phyloP scores from a whole-genome alignment of 2,329 filamentous ascomycete genomes.

The Coleophoma cylindrospora region DNA sequence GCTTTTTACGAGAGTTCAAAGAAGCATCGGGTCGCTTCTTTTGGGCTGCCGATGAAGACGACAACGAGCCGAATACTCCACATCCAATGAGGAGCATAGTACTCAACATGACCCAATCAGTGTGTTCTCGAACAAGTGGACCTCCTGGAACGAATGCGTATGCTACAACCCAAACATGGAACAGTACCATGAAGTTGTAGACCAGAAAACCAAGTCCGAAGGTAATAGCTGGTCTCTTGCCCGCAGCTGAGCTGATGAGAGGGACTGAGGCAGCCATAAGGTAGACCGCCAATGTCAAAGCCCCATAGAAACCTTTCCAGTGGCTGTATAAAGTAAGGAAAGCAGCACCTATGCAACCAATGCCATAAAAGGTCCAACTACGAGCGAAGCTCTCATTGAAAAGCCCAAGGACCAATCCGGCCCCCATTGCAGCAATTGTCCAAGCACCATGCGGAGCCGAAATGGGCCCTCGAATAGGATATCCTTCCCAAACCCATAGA shows the following conservation, averaged over 20 bases:
- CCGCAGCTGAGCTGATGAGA: conserved; percentile 70
- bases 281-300: conserved; percentile 69
- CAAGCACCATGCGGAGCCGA: conserved; percentile 85
- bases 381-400: conserved; percentile 65
- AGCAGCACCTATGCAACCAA: conserved; percentile 75
- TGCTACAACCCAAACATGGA: conserved; percentile 97
- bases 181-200: conserved; percentile 93
- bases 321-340: conserved; percentile 71
- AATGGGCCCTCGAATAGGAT: conserved; percentile 81
- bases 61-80: conserved; percentile 71
- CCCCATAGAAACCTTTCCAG: conserved; percentile 90
- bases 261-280: conserved; percentile 74
- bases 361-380: conserved; percentile 74
- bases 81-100: conserved; percentile 82
- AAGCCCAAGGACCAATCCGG: conserved; percentile 72
- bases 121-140: conserved; percentile 85
- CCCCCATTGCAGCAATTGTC: conserved; percentile 82
- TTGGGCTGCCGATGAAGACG: conserved; percentile 30
- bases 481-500: conserved; percentile 96
- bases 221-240: conserved; percentile 69
- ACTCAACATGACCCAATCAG: conserved; percentile 88
- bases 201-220: conserved; percentile 87
- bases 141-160: conserved; percentile 97
- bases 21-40: conserved; percentile 24
- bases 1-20: conserved; percentile 40